phyloP scores from a whole-genome alignment of 2,329 filamentous ascomycete genomes.

The Penicillium sp. region DNA sequence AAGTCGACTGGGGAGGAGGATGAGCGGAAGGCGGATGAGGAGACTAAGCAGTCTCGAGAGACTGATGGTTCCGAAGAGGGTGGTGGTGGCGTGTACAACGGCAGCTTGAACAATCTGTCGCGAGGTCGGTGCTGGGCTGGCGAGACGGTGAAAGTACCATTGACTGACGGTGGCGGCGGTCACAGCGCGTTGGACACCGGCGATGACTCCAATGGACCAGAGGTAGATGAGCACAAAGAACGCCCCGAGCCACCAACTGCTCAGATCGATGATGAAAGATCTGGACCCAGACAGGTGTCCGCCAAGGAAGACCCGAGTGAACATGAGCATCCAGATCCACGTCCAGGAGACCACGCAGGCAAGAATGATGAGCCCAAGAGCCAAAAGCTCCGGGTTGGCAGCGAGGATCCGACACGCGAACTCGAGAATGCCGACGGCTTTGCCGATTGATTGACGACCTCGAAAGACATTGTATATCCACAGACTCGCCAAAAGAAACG shows the following conservation, averaged over 20 bases:
- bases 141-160: slow-evolving; percentile 97
- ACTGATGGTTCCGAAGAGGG: slow-evolving; percentile 87
- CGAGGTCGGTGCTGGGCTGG: slow-evolving; percentile 69
- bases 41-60: slow-evolving; percentile 77
- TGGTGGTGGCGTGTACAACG: slow-evolving; percentile 71
- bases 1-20: slow-evolving; percentile 72
- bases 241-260: slow-evolving; percentile 90
- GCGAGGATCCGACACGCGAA: slow-evolving; percentile 84
- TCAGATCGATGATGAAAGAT: slow-evolving; percentile 75
- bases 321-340: slow-evolving; percentile 96
- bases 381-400: slow-evolving; percentile 73
- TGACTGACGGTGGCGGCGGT: slow-evolving; percentile 94
- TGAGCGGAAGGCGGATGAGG: slow-evolving; percentile 73
- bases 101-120: slow-evolving; percentile 77
- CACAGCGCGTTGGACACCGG: slow-evolving; percentile 81
- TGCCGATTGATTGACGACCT: slow-evolving; percentile 71
- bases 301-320: slow-evolving; percentile 89
- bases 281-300: slow-evolving; percentile 62
- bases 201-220: slow-evolving; percentile 84
- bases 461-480: slow-evolving; percentile 82
- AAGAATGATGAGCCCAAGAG: slow-evolving; percentile 76
- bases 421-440: slow-evolving; percentile 82
- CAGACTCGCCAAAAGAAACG: slow-evolving; percentile 63
- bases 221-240: slow-evolving; percentile 93
- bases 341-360: slow-evolving; percentile 77